phyloP scores from a whole-genome alignment of 208 protist genomes.

The Leishmania tropica region DNA sequence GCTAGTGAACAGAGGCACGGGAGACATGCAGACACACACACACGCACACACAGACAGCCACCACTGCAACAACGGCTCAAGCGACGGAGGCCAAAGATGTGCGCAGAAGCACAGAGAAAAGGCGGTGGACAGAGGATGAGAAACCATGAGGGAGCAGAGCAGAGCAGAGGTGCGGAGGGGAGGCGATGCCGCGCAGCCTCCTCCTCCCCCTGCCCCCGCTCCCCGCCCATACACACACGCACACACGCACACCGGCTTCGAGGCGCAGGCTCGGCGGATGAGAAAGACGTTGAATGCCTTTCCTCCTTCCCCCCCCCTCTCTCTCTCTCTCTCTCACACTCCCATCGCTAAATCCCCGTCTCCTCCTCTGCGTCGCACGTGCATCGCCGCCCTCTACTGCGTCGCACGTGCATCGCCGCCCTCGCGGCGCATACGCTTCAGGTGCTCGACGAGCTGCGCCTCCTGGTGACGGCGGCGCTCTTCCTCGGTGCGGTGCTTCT shows the following conservation, averaged over 20 bases:
- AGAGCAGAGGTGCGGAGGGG: background rate
- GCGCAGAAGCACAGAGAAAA: background rate
- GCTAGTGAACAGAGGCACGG: background rate
- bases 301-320: too few species aligned
- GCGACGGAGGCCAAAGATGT: background rate
- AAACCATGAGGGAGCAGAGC: background rate
- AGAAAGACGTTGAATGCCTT: background rate
- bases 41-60: background rate
- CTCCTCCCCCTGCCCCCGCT: too few species aligned
- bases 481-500: conserved; percentile 42
- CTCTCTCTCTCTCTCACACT: background rate
- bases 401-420: too few species aligned
- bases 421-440: conserved; percentile 70
- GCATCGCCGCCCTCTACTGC: conserved; percentile 1
- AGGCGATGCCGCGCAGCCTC: background rate
- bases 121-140: background rate
- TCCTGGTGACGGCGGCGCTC: conserved; percentile 51
- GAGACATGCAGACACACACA: background rate
- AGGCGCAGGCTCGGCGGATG: background rate
- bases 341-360: background rate
- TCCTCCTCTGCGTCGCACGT: background rate
- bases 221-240: too few species aligned
- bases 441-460: conserved; percentile 66
- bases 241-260: background rate
- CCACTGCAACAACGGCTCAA: background rate